Evolutionary conservation across 305 asterid species (phyloP), one percentile per base, ranked within the genome.

Genomic region (Coffea humblotiana): DNA sequence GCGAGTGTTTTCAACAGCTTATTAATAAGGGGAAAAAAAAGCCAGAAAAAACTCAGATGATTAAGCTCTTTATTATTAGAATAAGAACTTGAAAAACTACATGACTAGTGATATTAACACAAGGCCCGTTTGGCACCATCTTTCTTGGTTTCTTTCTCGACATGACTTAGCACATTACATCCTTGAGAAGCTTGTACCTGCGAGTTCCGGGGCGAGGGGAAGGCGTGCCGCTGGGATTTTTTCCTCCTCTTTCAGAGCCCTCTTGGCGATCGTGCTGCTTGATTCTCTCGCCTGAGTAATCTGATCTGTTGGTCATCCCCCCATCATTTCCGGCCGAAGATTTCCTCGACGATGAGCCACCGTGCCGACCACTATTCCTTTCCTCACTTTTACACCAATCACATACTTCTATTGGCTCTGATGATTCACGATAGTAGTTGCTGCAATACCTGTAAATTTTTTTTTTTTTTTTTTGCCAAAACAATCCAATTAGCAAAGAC

Each of bases 101-200:
- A 80, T 80, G 45, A 79, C 85, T 78, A 68, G 69, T 81, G 75
- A 73, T 77, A 77, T 77, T 51, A 74, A 77, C 84, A 77, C 27
- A 49, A 80, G 70, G 78, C 65, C 77, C 77, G 19, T 61, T 45
- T 40, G 76, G 77, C 65, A 69, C 69, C 43, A 58, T 52, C 40
- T 56, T 83, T 64, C 25, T 65, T 65, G 37, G 3, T 65, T 65
- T 29, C 40, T 13, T 27, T 64, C 66, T n/a, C 8, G 40, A 19
- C 74, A 6, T 60, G 65, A 60, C 82, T 88, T 83, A 92, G 81
- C 97, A 94, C 98, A 94, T 92, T 45, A 94, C 98, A 87, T 94
- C 98, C 93, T 94, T 94, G 84, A 94, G 98, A 86, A 94, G 97
- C 95, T 92, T 94, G 90, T 94, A 94, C 93, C 97, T 87, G 77